Percentiles rank a stretch among this genome's conserved stretches.
These are phyloP conservation scores for Argentina anserina DNA, from an alignment of 306 rosid species.

Conservation along the genomic window DNA sequence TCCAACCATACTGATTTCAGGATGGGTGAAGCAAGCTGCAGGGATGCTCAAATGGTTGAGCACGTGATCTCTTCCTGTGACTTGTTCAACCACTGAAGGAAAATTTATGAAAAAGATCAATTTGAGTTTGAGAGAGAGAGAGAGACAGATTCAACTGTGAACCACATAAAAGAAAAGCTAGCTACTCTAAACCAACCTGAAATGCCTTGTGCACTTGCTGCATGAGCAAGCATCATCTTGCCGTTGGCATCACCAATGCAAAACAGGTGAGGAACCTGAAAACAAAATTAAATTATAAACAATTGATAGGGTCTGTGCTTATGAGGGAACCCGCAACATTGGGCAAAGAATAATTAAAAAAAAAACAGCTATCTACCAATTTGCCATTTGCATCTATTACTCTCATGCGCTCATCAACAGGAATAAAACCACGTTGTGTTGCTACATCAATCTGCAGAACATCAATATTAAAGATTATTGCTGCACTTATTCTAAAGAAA, in stretches of 20 bases:
- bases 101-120: slow-evolving; percentile 7
- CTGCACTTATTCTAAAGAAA: slow-evolving; percentile 11
- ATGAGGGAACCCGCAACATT: slow-evolving; percentile 21
- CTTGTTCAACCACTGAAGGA: slow-evolving; percentile 85
- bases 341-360: neutral
- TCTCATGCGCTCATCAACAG: slow-evolving; percentile 89
- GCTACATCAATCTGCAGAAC: slow-evolving; percentile 68
- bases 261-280: slow-evolving; percentile 77
- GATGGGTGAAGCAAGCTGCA: slow-evolving; percentile 96
- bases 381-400: slow-evolving; percentile 78
- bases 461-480: slow-evolving; percentile 9
- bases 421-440: slow-evolving; percentile 88
- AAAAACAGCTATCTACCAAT: slow-evolving; percentile 47
- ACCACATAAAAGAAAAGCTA: slow-evolving; percentile 3
- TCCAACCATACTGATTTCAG: slow-evolving; percentile 97
- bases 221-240: slow-evolving; percentile 99
- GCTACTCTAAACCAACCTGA: slow-evolving; percentile 48
- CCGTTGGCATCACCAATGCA: slow-evolving; percentile 98
- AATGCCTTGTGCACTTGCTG: slow-evolving; percentile 98
- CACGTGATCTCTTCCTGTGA: slow-evolving; percentile 85
- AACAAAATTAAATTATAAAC: slow-evolving; percentile 34
- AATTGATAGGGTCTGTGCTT: slow-evolving; percentile 11
- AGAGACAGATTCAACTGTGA: neutral
- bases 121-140: neutral
- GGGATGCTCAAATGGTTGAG: slow-evolving; percentile 95